Conservation (phyloP, 371 early-diverging fungal species). For the Mortierella sp. region DNA sequence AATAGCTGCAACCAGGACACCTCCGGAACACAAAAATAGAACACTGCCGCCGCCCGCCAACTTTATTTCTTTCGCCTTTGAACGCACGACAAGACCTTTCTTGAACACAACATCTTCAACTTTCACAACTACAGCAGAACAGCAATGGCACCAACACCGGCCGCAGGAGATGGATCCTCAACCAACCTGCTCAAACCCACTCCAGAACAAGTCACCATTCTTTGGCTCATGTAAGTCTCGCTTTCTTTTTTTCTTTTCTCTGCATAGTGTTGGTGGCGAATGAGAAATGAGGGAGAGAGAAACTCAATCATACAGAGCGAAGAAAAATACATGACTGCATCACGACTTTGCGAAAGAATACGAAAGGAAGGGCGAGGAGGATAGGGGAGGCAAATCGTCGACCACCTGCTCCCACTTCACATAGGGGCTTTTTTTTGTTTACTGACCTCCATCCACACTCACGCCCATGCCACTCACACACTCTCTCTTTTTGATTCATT, state of each 20-base stretch:
- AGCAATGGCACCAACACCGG: conserved; percentile 40
- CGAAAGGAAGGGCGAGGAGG: neutral
- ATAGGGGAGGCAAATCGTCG: neutral
- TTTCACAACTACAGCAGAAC: neutral
- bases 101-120: neutral
- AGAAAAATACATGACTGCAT: neutral
- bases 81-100: neutral
- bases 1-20: too few species aligned
- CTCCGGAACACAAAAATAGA: neutral
- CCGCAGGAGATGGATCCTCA: conserved; percentile 12
- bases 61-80: neutral
- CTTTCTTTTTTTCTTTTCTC: too few species aligned
- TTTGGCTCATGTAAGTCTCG: conserved; percentile 71
- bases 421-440: neutral
- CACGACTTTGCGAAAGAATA: neutral
- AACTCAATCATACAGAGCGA: too few species aligned
- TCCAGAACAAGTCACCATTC: conserved; percentile 74
- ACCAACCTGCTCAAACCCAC: conserved; percentile 68
- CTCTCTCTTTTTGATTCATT: neutral
- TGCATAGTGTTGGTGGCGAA: neutral
- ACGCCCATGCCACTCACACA: neutral
- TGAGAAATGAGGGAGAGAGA: too few species aligned
- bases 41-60: neutral
- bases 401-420: neutral
- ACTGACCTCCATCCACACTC: neutral